Conservation (phyloP, 2,329 filamentous ascomycete genomes). For the Pseudogymnoascus destructans region DNA sequence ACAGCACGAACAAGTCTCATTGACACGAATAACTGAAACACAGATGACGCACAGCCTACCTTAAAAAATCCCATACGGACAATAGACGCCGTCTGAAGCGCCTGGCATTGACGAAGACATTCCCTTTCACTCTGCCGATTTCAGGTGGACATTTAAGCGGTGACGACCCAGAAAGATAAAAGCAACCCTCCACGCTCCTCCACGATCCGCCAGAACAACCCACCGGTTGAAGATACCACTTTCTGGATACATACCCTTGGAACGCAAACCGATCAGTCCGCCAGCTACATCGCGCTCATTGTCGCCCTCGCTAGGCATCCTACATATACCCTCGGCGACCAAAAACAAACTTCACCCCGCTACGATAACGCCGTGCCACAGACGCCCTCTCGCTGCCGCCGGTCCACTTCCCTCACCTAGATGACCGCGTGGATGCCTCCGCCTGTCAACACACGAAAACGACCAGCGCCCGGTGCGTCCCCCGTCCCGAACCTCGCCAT, state of each 20-base stretch:
- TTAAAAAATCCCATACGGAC: slow-evolving; percentile 2
- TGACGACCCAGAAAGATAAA: not conserved
- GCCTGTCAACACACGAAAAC: slow-evolving; percentile 48
- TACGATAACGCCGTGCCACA: slow-evolving; percentile 3
- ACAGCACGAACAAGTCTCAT: slow-evolving; percentile 18
- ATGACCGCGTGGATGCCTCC: slow-evolving; percentile 22
- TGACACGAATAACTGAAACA: slow-evolving; percentile 13
- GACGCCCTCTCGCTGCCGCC: slow-evolving; percentile 11
- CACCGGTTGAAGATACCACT: slow-evolving; percentile 12
- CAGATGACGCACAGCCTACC: not conserved
- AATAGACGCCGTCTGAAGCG: slow-evolving; percentile 3
- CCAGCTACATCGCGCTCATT: slow-evolving; percentile 11
- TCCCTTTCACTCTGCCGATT: slow-evolving; percentile 17
- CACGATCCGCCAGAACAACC: slow-evolving; percentile 12
- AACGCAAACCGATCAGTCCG: slow-evolving; percentile 12
- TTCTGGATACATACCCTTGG: not conserved
- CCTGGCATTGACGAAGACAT: slow-evolving; percentile 15
- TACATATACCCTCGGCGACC: slow-evolving; percentile 23
- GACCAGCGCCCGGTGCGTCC: slow-evolving; percentile 57
- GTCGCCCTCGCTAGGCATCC: slow-evolving; percentile 20
- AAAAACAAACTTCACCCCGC: slow-evolving; percentile 9
- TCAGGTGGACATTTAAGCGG: slow-evolving; percentile 14
- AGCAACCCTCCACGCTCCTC: slow-evolving; percentile 7
- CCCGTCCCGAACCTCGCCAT: slow-evolving; percentile 44
- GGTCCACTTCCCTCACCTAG: slow-evolving; percentile 16